These are phyloP conservation scores for Larix sibirica DNA, from an alignment of 83 land plant genomes.

Conservation along the genomic window DNA sequence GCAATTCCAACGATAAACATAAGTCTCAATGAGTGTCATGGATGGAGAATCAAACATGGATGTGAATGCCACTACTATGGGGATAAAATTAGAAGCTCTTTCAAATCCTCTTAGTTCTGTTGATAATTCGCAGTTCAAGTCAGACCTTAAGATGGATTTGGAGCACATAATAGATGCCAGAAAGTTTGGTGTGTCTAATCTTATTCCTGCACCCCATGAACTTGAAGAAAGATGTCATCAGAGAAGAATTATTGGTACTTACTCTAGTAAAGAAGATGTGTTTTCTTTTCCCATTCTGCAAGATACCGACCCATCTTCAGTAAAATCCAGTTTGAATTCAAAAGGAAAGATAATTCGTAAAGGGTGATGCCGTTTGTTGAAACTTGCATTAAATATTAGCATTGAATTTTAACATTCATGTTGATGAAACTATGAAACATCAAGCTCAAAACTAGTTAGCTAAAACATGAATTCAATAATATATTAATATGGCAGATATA, in stretches of 20 bases:
- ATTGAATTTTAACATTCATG: too few species aligned
- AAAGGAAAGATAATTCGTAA: neutral
- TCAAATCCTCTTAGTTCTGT: neutral
- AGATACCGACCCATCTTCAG: too few species aligned
- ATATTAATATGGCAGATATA: too few species aligned
- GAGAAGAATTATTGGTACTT: neutral
- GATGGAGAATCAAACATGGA: neutral
- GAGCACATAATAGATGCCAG: neutral
- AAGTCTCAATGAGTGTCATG: neutral
- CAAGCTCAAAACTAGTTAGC: too few species aligned
- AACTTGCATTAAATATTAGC: too few species aligned
- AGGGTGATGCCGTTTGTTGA: too few species aligned
- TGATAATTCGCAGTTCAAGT: neutral
- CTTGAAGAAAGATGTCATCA: neutral
- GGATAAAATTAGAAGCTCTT: neutral
- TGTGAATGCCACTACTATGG: neutral
- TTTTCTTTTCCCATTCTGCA: slow-evolving; percentile 3
- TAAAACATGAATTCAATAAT: too few species aligned
- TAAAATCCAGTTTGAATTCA: neutral
- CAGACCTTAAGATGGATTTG: neutral
- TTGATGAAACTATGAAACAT: too few species aligned
- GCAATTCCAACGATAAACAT: neutral
- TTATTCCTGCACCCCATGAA: too few species aligned
- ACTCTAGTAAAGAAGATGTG: neutral
- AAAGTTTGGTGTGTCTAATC: neutral